Evolutionary conservation across 805 yeast species (phyloP).

Genomic region (Starmerella apicola): DNA sequence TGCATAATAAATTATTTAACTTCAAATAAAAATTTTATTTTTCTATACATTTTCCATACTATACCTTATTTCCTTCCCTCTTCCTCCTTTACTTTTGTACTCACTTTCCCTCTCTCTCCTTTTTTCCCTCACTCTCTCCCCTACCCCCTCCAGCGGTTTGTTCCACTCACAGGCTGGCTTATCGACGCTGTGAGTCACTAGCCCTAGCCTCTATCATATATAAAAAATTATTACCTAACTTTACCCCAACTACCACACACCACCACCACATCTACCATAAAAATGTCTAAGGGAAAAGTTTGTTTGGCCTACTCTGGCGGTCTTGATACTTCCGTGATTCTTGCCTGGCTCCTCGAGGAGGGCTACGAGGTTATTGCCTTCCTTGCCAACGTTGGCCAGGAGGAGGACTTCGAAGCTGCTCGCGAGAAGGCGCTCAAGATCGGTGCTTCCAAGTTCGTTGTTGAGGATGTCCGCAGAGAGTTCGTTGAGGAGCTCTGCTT

Average conservation of each 20-base stretch:
- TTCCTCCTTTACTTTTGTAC: too few species aligned
- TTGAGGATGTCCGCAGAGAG: conserved; percentile 88
- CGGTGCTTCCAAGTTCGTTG: conserved; percentile 92
- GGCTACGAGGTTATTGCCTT: conserved; percentile 98
- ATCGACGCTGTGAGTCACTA: neutral
- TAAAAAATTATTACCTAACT: neutral
- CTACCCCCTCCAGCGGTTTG: too few species aligned
- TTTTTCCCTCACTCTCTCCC: too few species aligned
- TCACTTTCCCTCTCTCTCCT: too few species aligned
- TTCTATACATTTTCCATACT: too few species aligned
- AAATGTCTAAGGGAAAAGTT: conserved; percentile 95
- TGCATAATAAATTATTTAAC: too few species aligned
- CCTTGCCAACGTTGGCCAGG: conserved; percentile 98
- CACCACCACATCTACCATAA: neutral
- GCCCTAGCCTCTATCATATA: neutral
- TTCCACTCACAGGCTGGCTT: too few species aligned
- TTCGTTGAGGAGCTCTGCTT: conserved; percentile 83
- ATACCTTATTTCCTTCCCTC: too few species aligned
- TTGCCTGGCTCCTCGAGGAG: conserved; percentile 95
- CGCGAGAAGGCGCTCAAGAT: conserved; percentile 89
- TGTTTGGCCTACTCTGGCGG: conserved; percentile 99
- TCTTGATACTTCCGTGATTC: conserved; percentile 91
- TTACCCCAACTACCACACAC: neutral
- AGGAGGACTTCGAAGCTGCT: conserved; percentile 97
- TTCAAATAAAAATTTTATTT: too few species aligned